Base-by-base conservation (phyloP, 345 rosid species). In the Viola odorata region DNA sequence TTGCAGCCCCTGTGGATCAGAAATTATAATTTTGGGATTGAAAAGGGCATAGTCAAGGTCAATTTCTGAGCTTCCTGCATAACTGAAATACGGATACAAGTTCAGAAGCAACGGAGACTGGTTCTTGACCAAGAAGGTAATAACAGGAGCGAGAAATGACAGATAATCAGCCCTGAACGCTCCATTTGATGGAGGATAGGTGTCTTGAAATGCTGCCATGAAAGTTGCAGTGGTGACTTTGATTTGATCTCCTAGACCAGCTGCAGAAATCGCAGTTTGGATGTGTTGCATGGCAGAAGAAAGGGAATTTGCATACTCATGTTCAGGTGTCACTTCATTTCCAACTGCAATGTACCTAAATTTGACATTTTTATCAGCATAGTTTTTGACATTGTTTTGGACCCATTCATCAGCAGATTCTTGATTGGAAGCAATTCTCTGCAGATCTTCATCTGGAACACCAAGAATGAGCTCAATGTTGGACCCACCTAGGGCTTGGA, bases 321-420 rank as follows among this genome's bases (percentile, higher is more conserved):
- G 61, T 8, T 65, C 54, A 0, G 84, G 81, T 17, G 73, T 37
- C 11, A 80, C 72, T 63, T 88, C 91, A 7, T 88, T 88, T 16
- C 91, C 96, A 5, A 83, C 91, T 0, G 82, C 72, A 15, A 88
- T 65, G 67, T 85, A 85, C 14, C 73, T 63, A 72, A 85, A 80
- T 7, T 50, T 73, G 64, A 85, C 87, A 45, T 76, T 47, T 23
- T 23, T 23, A 13, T 41, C 37, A 42, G 7, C 11, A 38, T 75
- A 76, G 64, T 45, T 76, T 14, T 2, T 16, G 51, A 88, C 76
- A 45, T 85, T 81, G 67, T 51, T 50, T 36, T 63, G 71, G 14
- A 85, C 76, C 95, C 91, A 85, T 3, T 2, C 4, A 61, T 69
- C 41, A 0, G 95, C 95, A 4, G 62, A 39, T 37, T 64, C 69